phyloP scores from a whole-genome alignment of 495 filamentous ascomycete species.

The Letharia columbiana region DNA sequence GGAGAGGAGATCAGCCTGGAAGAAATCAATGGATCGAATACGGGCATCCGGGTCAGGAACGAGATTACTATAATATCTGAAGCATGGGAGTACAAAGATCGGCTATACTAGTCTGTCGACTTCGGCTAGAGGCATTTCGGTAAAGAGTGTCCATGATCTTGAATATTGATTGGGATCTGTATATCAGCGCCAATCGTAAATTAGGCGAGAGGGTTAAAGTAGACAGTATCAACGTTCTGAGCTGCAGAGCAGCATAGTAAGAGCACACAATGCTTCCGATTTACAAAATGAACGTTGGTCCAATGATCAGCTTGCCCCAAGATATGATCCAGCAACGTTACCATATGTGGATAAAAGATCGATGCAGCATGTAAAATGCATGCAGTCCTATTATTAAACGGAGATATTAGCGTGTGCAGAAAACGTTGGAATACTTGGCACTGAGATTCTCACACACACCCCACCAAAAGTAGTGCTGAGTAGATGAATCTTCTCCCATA shows the following conservation, averaged over 20 bases:
- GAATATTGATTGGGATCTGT: neutral
- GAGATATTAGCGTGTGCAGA: too few relatives aligned
- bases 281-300: too few relatives aligned
- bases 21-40: neutral
- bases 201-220: neutral
- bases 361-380: too few relatives aligned
- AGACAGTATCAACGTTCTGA: neutral
- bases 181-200: neutral
- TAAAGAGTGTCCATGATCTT: neutral
- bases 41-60: slow-evolving; percentile 13
- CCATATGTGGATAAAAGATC: too few relatives aligned
- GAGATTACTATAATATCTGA: slow-evolving; percentile 15
- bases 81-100: slow-evolving; percentile 19
- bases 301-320: too few relatives aligned
- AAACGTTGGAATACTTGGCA: too few relatives aligned
- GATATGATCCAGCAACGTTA: too few relatives aligned
- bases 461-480: too few relatives aligned
- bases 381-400: too few relatives aligned
- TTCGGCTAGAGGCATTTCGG: neutral
- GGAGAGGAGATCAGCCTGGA: slow-evolving; percentile 11
- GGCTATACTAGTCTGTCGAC: slow-evolving; percentile 8
- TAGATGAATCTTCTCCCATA: too few relatives aligned
- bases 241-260: slow-evolving; percentile 2
- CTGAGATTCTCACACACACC: too few relatives aligned
- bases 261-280: too few relatives aligned